Base-by-base conservation (phyloP, 1,139 yeast genomes). In the Pichia kudriavzevii region DNA sequence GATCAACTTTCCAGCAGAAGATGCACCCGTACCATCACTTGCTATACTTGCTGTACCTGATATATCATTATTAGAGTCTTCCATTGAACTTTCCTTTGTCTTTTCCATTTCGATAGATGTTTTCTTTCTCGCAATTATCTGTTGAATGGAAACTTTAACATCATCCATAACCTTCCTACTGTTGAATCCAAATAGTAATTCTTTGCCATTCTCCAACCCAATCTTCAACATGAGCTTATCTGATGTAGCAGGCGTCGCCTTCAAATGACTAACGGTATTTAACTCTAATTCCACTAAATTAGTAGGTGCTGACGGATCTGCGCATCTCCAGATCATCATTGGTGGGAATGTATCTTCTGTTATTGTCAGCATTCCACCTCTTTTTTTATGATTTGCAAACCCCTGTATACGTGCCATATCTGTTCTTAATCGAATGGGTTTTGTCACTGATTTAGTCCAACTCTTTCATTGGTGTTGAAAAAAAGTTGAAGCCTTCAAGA, bases 101-200 rank as follows among this genome's bases (percentile, higher is more conserved):
- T 32, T 31, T 22, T 39, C 40, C 7, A 36, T 17, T 16, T 25
- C 29, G 6, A 36, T 26, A 3, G 43, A 34, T 7, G 81, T 72
- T 48, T 75, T 72, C 52, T 72, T 77, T 44, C 91, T 64, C 0
- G 85, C 79, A 11, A 83, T 77, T 22, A 80, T 72, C 26, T 78
- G 76, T 50, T 82, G 93, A 11, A 84, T 59, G 0, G 82, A 64
- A 26, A 71, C 75, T 53, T 81, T 82, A 36, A 82, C 74, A 41
- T 71, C 73, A 45, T 79, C 80, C 93, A 84, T 79, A 13, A 83
- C 77, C 16, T 75, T 75, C 40, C 93, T 61, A 50, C 79, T 79
- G 39, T 71, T 76, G 58, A 84, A 84, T 0, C 81, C 62, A 44
- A 84, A 74, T 29, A 64, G 57, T 31, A 60, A 18, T 20, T 45